A percentile compares a stretch with the other conserved stretches of the same genome.
Evolutionary conservation across 2,329 filamentous ascomycete genomes (phyloP).

Genomic region (Thielaviopsis euricoi): DNA sequence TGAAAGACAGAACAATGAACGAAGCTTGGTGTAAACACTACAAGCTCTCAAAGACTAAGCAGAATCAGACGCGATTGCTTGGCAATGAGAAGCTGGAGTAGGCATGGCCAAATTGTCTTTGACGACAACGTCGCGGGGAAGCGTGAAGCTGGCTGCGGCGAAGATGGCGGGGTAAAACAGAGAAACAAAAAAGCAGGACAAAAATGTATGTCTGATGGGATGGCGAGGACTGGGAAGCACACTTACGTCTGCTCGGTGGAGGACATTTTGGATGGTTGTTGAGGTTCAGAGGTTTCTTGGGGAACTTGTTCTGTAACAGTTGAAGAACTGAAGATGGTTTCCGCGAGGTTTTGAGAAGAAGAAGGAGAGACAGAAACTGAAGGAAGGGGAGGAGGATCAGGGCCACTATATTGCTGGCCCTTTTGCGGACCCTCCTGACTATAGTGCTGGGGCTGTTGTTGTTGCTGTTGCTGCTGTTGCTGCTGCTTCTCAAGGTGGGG

Average conservation of each 20-base stretch:
- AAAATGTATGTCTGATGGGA: neutral
- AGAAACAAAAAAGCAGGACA: constrained; percentile 11
- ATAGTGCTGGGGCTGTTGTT: constrained; percentile 6
- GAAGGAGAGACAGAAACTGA: constrained; percentile 2
- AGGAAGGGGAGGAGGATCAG: constrained; percentile 9
- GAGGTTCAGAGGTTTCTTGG: constrained; percentile 4
- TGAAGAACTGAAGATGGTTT: constrained; percentile 5
- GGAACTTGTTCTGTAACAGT: constrained; percentile 5
- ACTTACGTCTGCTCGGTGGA: constrained; percentile 55
- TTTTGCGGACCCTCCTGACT: constrained; percentile 4
- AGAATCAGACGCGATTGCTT: neutral
- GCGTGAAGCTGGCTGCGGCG: neutral
- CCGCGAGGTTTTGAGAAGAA: constrained; percentile 6
- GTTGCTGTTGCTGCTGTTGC: constrained; percentile 10
- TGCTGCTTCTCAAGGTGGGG: constrained; percentile 4
- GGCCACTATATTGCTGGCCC: constrained; percentile 10
- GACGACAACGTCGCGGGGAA: neutral
- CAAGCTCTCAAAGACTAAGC: neutral
- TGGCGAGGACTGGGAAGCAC: neutral
- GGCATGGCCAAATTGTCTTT: neutral
- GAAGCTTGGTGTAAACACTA: neutral
- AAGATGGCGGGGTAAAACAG: neutral
- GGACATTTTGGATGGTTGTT: constrained; percentile 18
- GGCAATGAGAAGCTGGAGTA: neutral
- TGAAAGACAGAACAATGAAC: neutral